These are phyloP conservation scores for Kwoniella sp. DNA, from an alignment of 768 basidiomycete species.

Conservation along the genomic window DNA sequence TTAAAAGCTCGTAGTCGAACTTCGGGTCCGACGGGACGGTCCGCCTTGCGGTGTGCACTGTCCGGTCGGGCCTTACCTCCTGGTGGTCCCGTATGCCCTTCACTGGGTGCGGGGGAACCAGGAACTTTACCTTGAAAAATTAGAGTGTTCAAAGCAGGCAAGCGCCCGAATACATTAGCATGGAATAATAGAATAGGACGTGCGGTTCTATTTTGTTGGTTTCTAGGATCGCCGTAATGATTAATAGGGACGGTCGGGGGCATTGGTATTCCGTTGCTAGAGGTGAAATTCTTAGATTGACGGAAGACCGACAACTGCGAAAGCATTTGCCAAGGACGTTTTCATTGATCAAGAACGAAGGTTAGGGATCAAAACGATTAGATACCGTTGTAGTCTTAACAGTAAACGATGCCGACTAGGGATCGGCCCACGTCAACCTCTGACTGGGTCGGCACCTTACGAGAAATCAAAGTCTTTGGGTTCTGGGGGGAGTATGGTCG, in stretches of 20 bases:
- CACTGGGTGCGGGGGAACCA: conserved; percentile 66
- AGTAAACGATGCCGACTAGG: conserved; percentile 79
- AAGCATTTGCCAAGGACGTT: conserved; percentile 82
- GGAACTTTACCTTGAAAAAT: conserved; percentile 78
- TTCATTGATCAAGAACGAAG: conserved; percentile 81
- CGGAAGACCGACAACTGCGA: conserved; percentile 74
- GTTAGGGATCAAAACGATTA: conserved; percentile 80
- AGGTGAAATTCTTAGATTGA: conserved; percentile 83
- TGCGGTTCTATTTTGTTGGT: conserved; percentile 79
- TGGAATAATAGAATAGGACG: conserved; percentile 78
- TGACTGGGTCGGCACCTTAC: conserved; percentile 74
- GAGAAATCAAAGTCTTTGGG: conserved; percentile 87
- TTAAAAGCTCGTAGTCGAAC: conserved; percentile 52
- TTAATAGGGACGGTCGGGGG: conserved; percentile 78
- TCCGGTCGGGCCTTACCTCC: conserved; percentile 64
- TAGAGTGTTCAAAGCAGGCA: conserved; percentile 78
- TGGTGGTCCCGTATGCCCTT: conserved; percentile 68
- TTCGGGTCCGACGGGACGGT: conserved; percentile 58
- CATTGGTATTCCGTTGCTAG: conserved; percentile 75
- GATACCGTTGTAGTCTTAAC: conserved; percentile 79
- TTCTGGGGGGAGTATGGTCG: conserved; percentile 70
- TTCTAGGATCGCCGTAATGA: conserved; percentile 74
- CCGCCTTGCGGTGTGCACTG: conserved; percentile 65
- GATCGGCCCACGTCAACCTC: conserved; percentile 66
- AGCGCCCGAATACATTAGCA: conserved; percentile 73